Base-by-base conservation (phyloP, 2,329 filamentous ascomycete species). In the Stachybotrys echinatus region DNA sequence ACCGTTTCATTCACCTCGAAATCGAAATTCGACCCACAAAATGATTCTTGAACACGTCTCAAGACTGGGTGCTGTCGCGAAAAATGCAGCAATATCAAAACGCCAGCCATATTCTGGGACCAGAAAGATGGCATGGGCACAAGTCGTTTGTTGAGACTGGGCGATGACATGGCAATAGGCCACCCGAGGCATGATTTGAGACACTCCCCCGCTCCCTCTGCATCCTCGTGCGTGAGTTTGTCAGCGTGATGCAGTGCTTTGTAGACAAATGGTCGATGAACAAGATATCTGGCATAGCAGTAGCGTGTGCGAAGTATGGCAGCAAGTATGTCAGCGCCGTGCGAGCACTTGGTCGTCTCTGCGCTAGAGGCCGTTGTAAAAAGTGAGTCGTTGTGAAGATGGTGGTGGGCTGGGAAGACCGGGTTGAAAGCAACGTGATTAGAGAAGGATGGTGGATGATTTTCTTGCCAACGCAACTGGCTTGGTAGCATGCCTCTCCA, bases 81-180 rank as follows among this genome's bases (percentile, higher is more conserved):
- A 54, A 84, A 67, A 42, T 80, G 75, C 34, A 85, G 59, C 18
- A 85, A 68, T 43, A 85, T 57, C 21, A 85, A 65, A 21, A 83
- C 76, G 4, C 77, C 77, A 42, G 85, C 70, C 40, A 85, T 71
- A 52, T 82, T 83, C 55, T 84, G 80, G 8, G 79, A 80, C 76
- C 81, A 85, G 48, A 81, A 79, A 58, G 83, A 84, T 2, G 80
- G 58, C 50, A 77, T 76, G 1, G 81, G 81, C 1, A 85, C 66
- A 5, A 85, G 69, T 34, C 81, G 68, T 63, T 85, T 85, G 60
- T 76, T 76, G 48, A 74, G 69, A 53, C 76, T 77, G 1, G 77
- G 72, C 0, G 81, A 81, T 7, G 77, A 75, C 66, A 84, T 74
- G 20, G 74, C 71, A 21, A 85, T 69, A 1, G 82, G 81, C 82